Percentiles rank a stretch among this genome's conserved stretches.
These are phyloP conservation scores for Huntiella decipiens DNA, from an alignment of 2,329 filamentous ascomycete species.

Conservation along the genomic window DNA sequence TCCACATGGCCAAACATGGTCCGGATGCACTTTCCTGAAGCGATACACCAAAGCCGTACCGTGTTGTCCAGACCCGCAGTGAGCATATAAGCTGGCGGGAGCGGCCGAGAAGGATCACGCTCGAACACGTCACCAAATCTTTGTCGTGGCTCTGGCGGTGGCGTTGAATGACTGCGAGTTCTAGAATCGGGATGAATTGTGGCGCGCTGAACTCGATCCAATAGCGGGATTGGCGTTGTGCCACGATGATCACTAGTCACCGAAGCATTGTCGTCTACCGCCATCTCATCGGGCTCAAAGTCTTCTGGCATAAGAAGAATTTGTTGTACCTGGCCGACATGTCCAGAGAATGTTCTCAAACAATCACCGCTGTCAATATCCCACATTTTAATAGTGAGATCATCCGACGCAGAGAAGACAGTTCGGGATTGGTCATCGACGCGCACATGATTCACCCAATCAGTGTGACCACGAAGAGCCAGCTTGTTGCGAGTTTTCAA, in stretches of 20 bases:
- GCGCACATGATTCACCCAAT: slow-evolving; percentile 94
- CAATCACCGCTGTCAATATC: slow-evolving; percentile 70
- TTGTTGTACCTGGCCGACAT: slow-evolving; percentile 91
- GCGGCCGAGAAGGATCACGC: slow-evolving; percentile 39
- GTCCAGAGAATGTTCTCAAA: slow-evolving; percentile 62
- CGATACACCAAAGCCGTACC: slow-evolving; percentile 81
- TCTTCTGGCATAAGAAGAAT: slow-evolving; percentile 67
- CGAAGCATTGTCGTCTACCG: slow-evolving; percentile 35
- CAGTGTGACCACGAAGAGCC: slow-evolving; percentile 61
- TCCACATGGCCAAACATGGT: slow-evolving; percentile 96
- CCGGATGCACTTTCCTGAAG: slow-evolving; percentile 61
- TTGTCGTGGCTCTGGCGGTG: slow-evolving; percentile 27
- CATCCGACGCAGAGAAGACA: slow-evolving; percentile 82
- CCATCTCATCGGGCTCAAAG: slow-evolving; percentile 65
- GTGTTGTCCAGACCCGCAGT: slow-evolving; percentile 83
- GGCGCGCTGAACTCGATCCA: slow-evolving; percentile 7
- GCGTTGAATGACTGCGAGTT: slow-evolving; percentile 10
- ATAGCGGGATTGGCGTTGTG: slow-evolving; percentile 5
- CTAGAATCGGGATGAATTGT: slow-evolving; percentile 8
- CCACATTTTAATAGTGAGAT: slow-evolving; percentile 81
- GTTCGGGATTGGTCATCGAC: slow-evolving; percentile 69
- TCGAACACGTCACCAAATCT: slow-evolving; percentile 45
- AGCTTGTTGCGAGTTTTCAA: slow-evolving; percentile 69
- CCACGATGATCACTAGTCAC: slow-evolving; percentile 28
- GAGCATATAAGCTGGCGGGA: slow-evolving; percentile 78